Conservation (phyloP, 192 early-diverging fungal species). For the Dispira simplex region DNA sequence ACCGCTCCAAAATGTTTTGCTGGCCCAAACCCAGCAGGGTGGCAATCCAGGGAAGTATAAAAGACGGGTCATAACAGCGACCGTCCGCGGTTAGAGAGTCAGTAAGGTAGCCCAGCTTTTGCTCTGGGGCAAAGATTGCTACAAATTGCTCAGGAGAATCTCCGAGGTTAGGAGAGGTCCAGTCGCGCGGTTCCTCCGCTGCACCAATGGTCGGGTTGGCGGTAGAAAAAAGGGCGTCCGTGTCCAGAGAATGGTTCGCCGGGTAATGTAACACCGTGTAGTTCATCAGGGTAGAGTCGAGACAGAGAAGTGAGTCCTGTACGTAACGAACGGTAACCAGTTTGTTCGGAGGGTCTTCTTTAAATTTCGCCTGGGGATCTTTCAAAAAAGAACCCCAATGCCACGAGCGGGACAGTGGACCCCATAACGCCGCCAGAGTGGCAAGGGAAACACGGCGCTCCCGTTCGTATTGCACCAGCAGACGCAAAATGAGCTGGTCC, state of each 20-base stretch:
- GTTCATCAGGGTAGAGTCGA: neutral
- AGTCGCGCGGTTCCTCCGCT: too few species aligned
- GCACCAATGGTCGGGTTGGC: too few species aligned
- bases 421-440: neutral
- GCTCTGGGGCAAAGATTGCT: too few species aligned
- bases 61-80: neutral
- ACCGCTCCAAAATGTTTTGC: neutral
- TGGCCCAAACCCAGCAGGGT: neutral
- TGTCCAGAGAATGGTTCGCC: neutral
- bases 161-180: too few species aligned
- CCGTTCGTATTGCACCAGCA: neutral
- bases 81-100: too few species aligned
- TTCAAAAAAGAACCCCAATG: too few species aligned
- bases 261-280: neutral
- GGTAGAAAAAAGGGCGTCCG: too few species aligned
- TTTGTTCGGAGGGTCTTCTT: too few species aligned
- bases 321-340: too few species aligned
- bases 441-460: neutral
- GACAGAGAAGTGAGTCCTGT: neutral
- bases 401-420: neutral
- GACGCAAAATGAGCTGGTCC: neutral
- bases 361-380: too few species aligned
- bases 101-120: too few species aligned
- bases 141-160: too few species aligned
- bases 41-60: neutral